A percentile compares a stretch with the other conserved stretches of the same genome.
phyloP scores from a whole-genome alignment of 352 stramenopile species.

The Plasmopara muralis region DNA sequence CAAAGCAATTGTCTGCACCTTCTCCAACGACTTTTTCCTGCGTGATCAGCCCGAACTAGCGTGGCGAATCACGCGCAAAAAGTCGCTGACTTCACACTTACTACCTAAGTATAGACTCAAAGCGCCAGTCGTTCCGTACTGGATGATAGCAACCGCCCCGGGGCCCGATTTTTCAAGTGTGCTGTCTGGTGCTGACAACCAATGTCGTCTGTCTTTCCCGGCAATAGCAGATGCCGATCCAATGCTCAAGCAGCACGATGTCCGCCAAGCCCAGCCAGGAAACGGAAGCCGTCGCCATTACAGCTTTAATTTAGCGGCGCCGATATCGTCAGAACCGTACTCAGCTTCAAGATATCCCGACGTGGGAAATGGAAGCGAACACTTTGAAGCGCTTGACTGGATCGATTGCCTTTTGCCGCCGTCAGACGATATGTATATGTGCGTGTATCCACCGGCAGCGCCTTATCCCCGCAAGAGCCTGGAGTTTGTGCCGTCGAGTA shows the following conservation, averaged over 20 bases:
- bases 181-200: conserved; percentile 9
- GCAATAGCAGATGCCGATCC: conserved; percentile 18
- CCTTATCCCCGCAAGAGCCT: conserved; percentile 25
- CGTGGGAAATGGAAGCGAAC: conserved; percentile 7
- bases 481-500: conserved; percentile 28
- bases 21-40: conserved; percentile 70
- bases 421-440: conserved; percentile 33
- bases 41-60: conserved; percentile 58
- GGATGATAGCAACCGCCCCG: conserved; percentile 10
- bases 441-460: conserved; percentile 26
- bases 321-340: conserved; percentile 8
- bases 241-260: conserved; percentile 34
- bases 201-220: conserved; percentile 19
- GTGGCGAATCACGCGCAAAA: conserved; percentile 64
- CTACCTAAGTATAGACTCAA: conserved; percentile 9
- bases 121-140: conserved; percentile 18
- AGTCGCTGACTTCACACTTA: conserved; percentile 28
- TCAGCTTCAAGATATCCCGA: conserved; percentile 9
- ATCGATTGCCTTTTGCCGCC: conserved; percentile 48
- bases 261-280: conserved; percentile 10
- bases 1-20: conserved; percentile 66
- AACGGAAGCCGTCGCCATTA: conserved; percentile 9
- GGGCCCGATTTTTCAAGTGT: conserved; percentile 9
- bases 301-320: conserved; percentile 15
- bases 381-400: conserved; percentile 43